A percentile compares a stretch with the other conserved stretches of the same genome.
Evolutionary conservation across 1,139 yeast species (phyloP).

Genomic region (Suhomyces maxii): DNA sequence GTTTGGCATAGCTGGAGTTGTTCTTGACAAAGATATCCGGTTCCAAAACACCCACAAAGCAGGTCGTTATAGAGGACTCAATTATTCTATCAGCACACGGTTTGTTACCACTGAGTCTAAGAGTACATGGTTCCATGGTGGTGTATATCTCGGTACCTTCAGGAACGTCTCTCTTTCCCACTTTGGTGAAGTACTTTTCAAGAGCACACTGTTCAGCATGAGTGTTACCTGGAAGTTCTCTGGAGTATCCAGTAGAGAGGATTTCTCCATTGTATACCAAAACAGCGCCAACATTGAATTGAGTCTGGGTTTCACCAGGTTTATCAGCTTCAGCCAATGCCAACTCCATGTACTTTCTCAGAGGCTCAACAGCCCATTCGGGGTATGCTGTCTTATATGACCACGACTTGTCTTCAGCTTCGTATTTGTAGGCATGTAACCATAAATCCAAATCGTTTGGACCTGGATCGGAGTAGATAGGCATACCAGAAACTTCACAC

Average conservation of each 20-base stretch:
- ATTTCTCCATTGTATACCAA: constrained; percentile 66
- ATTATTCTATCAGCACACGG: constrained; percentile 87
- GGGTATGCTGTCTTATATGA: constrained; percentile 78
- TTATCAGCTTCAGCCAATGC: constrained; percentile 79
- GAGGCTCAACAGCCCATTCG: constrained; percentile 76
- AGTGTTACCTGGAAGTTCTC: constrained; percentile 93
- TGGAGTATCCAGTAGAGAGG: constrained; percentile 77
- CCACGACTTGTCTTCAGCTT: constrained; percentile 63
- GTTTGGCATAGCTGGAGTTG: constrained; percentile 61
- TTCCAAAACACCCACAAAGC: constrained; percentile 90
- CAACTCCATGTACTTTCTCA: constrained; percentile 53
- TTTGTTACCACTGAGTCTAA: constrained; percentile 81
- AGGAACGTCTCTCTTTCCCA: constrained; percentile 54
- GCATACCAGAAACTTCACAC: constrained; percentile 72
- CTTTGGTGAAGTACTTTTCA: constrained; percentile 58
- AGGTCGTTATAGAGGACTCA: constrained; percentile 51
- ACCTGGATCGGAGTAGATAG: constrained; percentile 83
- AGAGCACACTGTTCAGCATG: constrained; percentile 98
- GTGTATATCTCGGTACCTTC: constrained; percentile 82
- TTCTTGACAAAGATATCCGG: constrained; percentile 85
- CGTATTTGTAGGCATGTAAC: constrained; percentile 85
- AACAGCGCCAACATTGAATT: constrained; percentile 93
- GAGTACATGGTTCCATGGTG: constrained; percentile 97
- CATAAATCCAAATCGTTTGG: constrained; percentile 82
- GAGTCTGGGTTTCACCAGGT: constrained; percentile 82